Percentiles rank a stretch among this genome's conserved stretches.
Conservation (phyloP, 331 rosid genomes). For the Cucumis variabilis region DNA sequence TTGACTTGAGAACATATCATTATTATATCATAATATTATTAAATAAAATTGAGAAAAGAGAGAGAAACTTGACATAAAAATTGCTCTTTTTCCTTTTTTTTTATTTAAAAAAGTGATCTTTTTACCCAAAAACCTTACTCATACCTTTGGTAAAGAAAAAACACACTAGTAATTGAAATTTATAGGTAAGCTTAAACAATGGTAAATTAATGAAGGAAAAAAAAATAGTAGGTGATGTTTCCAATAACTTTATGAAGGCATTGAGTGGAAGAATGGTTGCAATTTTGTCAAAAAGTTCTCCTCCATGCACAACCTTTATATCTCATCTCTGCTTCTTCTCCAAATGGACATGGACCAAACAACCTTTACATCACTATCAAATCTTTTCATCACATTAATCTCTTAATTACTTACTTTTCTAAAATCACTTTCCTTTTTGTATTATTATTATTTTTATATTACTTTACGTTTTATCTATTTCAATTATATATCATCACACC, state of each 20-base stretch:
- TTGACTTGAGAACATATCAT: too few species aligned
- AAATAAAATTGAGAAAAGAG: too few species aligned
- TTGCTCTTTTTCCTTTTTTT: too few species aligned
- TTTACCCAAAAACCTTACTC: too few species aligned
- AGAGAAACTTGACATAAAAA: too few species aligned
- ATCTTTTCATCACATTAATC: not conserved
- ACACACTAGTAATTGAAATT: not conserved
- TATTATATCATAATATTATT: too few species aligned
- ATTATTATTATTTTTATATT: not conserved
- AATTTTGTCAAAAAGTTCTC: slow-evolving; percentile 12
- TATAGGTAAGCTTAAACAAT: not conserved
- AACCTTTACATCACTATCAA: slow-evolving; percentile 21
- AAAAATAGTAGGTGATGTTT: not conserved
- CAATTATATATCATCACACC: not conserved
- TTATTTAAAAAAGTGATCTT: too few species aligned
- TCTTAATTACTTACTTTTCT: not conserved
- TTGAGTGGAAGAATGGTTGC: not conserved
- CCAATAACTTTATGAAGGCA: slow-evolving; percentile 3
- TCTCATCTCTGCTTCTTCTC: slow-evolving; percentile 21
- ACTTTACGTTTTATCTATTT: not conserved
- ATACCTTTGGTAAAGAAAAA: too few species aligned
- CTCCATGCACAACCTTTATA: slow-evolving; percentile 5
- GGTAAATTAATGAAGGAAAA: not conserved
- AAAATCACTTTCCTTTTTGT: not conserved
- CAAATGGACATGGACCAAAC: not conserved